Evolutionary conservation across 2,329 filamentous ascomycete genomes (phyloP), one percentile per base, ranked within the genome.

Genomic region (Aspergillus neoniger): DNA sequence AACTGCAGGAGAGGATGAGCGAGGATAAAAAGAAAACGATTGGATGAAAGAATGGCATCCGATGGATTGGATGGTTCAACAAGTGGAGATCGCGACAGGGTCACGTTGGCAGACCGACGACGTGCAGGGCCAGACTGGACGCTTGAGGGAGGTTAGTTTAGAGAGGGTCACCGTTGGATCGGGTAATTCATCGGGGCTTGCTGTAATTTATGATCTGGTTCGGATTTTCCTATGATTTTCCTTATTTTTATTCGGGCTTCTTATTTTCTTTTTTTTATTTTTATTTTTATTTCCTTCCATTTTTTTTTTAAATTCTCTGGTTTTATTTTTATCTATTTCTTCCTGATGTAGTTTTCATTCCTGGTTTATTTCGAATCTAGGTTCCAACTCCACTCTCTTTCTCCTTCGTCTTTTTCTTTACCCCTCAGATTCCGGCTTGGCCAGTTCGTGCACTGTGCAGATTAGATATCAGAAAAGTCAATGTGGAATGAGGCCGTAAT

Each of bases 31-130:
- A 49, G n/a, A 28, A 25, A 52, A 23, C 32, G 30, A 19, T 19
- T 52, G 28, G 25, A 50, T 50, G 47, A 28, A 50, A 50, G 47
- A 50, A 50, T 50, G 47, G 47, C 47, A 50, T 50, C 47, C 25
- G 53, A 55, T 44, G 53, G 53, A 55, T 38, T 43, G 53, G 43
- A 55, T 44, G 43, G 53, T 43, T 55, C 41, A 17, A 51, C 47
- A 55, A 60, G 64, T 66, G 64, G 64, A 66, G 64, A 64, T 65
- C 57, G 43, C 51, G 21, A 47, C 60, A 63, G 55, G 64, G 63
- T 66, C 64, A 63, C 62, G 62, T 66, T 66, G 64, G 60, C 53
- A 58, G 56, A 60, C 38, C 36, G 38, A 55, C 36, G 58, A 63
- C 19, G 28, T 30, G 39, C 38, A 61, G 23, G 39, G 28, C 43